Conservation (phyloP, 768 basidiomycete species). For the Mycena filopes region DNA sequence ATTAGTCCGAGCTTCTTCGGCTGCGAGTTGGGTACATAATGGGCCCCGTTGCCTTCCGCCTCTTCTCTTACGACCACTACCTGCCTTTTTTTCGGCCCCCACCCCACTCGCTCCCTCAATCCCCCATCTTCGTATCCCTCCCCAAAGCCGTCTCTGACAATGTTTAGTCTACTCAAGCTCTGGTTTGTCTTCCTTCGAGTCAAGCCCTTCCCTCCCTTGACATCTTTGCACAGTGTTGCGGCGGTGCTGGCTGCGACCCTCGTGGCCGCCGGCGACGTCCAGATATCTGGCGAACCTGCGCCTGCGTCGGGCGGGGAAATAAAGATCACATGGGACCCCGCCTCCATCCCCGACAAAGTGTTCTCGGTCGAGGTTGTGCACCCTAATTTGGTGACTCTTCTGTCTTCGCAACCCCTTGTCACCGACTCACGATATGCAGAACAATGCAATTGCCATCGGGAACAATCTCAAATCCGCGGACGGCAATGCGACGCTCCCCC, state of each 20-base stretch:
- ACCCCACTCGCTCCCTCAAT: background rate
- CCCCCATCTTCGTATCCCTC: background rate
- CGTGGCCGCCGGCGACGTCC: constrained; percentile 1
- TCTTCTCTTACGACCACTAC: constrained; percentile 15
- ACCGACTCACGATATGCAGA: background rate
- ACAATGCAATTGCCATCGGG: constrained; percentile 22
- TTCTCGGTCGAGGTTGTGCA: constrained; percentile 23
- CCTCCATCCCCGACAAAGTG: background rate
- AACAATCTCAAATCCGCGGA: constrained; percentile 25
- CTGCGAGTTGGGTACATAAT: constrained; percentile 22
- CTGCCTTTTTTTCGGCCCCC: constrained; percentile 13
- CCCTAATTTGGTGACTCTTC: background rate
- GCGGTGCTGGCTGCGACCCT: background rate
- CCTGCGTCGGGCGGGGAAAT: constrained; percentile 7
- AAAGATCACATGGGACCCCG: constrained; percentile 10
- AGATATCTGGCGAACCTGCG: background rate
- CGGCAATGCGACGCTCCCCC: background rate
- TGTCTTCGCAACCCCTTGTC: no score
- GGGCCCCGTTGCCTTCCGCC: background rate
- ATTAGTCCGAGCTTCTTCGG: constrained; percentile 26
- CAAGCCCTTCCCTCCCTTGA: background rate
- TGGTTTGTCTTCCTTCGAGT: background rate
- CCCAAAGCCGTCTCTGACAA: background rate
- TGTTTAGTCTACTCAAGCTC: constrained; percentile 17
- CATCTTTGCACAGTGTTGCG: background rate